Evolutionary conservation across 768 basidiomycete species (phyloP).

Genomic region (Trametes maxima): DNA sequence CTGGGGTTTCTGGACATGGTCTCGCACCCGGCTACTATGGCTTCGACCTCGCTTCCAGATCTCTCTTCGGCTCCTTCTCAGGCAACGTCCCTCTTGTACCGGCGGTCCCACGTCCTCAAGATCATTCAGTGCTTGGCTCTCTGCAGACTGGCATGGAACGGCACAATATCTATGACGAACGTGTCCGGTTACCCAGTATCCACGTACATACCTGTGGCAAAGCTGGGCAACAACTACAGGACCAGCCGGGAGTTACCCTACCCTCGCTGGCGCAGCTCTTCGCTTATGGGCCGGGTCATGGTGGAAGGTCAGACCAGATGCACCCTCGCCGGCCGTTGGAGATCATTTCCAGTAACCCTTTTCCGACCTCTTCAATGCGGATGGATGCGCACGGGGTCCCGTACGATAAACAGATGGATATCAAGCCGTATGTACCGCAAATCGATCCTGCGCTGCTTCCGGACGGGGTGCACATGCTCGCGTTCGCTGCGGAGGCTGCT

Average conservation of each 20-base stretch:
- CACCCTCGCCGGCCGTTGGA: slow-evolving; percentile 4
- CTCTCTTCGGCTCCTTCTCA: not conserved
- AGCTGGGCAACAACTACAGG: not conserved
- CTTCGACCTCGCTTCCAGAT: too few species aligned
- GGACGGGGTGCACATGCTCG: slow-evolving; percentile 12
- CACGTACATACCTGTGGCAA: slow-evolving; percentile 8
- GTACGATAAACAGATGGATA: too few species aligned
- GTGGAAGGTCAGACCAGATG: too few species aligned
- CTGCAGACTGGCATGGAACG: not conserved
- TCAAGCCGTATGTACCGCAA: not conserved
- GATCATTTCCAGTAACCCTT: not conserved
- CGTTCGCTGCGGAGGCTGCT: slow-evolving; percentile 1
- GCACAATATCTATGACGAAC: not conserved
- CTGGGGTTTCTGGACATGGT: not conserved
- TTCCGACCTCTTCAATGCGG: not conserved
- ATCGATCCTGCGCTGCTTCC: slow-evolving; percentile 22
- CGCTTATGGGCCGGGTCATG: not conserved
- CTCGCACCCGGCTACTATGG: not conserved
- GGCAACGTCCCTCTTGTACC: not conserved
- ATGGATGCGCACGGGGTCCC: not conserved
- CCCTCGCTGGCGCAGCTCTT: slow-evolving; percentile 15
- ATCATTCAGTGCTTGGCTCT: too few species aligned
- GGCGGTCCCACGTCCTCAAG: not conserved
- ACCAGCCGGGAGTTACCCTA: slow-evolving; percentile 3
- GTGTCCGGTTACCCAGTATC: slow-evolving; percentile 11